Base-by-base conservation (phyloP, 805 yeast genomes). In the Diddensiella transvaalensis region DNA sequence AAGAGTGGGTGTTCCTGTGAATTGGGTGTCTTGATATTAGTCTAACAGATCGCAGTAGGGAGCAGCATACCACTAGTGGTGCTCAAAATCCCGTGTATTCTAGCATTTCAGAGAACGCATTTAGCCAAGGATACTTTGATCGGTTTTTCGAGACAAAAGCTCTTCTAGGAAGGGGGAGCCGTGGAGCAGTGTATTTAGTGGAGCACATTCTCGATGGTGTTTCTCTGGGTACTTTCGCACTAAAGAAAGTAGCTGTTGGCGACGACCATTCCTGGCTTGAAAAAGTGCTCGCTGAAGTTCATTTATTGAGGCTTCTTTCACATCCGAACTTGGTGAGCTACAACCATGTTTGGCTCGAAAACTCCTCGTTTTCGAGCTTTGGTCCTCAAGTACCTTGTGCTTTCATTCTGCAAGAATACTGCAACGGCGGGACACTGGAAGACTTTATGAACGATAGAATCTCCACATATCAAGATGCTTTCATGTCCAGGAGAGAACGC, bases 311-410 rank as follows among this genome's bases (percentile, higher is more conserved):
- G 64, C 26, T 54, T 68, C 47, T 78, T 69, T 44, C 76, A 62
- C 75, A 74, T 54, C 70, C 77, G 40, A 85, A 88, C 62, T 73
- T 89, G 56, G 87, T 89, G 22, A 78, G 85, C 18, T 89, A 89
- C 61, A 88, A 89, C 60, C 96, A 89, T 65, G 96, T 88, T 22
- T 89, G 96, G 96, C 64, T 89, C 26, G 96, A 89, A 60, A 72
- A 83, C 59, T 85, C 77, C 36, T 64, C 69, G 17, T 61, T 76
- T 23, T 70, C 76, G 40, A 69, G 67, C 6, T 79, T 79, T 62
- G 81, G 82, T 44, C 79, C 83, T 30, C 64, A 73, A 57, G 68
- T 83, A 48, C 89, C 90, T 0, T 83, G 85, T 62, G 87, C 89
- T 3, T 89, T 80, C 58, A 85, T 89, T 6, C 68, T 89, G 11